phyloP scores from a whole-genome alignment of 805 yeast genomes.

The Metschnikowia peoriensis region DNA sequence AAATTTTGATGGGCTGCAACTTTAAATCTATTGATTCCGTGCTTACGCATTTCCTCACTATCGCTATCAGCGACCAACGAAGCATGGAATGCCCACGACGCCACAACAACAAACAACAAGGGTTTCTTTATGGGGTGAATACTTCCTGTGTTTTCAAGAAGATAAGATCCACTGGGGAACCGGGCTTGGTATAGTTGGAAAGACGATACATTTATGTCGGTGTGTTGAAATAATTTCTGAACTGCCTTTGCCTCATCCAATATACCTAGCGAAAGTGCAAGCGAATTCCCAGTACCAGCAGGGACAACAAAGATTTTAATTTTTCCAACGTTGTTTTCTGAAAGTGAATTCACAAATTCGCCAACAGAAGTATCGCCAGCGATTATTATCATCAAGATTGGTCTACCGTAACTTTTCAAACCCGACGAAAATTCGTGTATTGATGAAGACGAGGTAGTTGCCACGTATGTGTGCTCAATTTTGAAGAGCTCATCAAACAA shows the following conservation, averaged over 20 bases:
- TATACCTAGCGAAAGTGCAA: constrained; percentile 59
- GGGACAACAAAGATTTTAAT: constrained; percentile 51
- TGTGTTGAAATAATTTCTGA: constrained; percentile 32
- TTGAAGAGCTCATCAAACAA: constrained; percentile 36
- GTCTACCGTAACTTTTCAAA: constrained; percentile 17
- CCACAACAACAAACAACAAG: constrained; percentile 56
- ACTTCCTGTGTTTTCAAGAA: constrained; percentile 21
- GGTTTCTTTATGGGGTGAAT: constrained; percentile 15
- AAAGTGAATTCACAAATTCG: constrained; percentile 64
- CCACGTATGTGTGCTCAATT: constrained; percentile 39
- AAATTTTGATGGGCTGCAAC: constrained; percentile 64
- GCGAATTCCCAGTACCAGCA: constrained; percentile 84
- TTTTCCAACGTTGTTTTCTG: constrained; percentile 5
- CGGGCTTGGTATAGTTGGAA: constrained; percentile 45
- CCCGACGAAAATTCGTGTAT: constrained; percentile 39
- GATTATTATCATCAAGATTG: constrained; percentile 52
- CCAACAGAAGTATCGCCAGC: constrained; percentile 87
- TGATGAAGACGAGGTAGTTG: constrained; percentile 40
- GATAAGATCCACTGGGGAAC: constrained; percentile 38
- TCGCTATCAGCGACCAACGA: constrained; percentile 80
- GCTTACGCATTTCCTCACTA: constrained; percentile 57
- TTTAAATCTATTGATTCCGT: constrained; percentile 66
- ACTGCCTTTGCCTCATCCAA: constrained; percentile 28
- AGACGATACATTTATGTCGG: constrained; percentile 20
- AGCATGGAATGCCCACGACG: constrained; percentile 87